Percentiles rank a stretch among this genome's conserved stretches.
These are phyloP conservation scores for Gossypioides kirkii DNA, from an alignment of 345 rosid genomes.

Conservation along the genomic window DNA sequence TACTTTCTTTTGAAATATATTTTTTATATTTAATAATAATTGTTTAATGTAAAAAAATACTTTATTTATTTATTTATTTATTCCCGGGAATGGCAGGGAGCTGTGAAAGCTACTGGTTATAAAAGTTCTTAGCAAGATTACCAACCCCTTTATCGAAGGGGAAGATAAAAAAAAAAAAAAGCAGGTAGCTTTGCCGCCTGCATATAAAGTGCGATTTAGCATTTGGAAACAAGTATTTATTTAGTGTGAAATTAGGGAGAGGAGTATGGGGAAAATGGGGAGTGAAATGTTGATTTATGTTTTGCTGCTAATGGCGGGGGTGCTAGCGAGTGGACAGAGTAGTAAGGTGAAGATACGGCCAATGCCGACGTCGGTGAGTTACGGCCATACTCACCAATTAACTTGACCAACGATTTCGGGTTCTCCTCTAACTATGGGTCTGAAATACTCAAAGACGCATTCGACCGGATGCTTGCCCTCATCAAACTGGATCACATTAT, in stretches of 20 bases:
- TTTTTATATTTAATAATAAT: no score
- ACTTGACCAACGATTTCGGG: conserved; percentile 32
- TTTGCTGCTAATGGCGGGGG: neutral
- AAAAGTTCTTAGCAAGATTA: no score
- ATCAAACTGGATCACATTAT: conserved; percentile 35
- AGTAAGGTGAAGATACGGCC: conserved; percentile 49
- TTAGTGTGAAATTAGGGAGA: neutral
- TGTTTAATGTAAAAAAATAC: no score
- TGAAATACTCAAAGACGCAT: conserved; percentile 46
- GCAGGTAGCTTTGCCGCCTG: neutral
- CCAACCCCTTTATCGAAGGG: no score
- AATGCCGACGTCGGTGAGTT: conserved; percentile 37
- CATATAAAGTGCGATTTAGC: neutral
- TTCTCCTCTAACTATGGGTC: conserved; percentile 28
- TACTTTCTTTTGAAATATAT: no score
- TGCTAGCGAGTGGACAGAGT: neutral
- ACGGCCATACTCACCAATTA: conserved; percentile 34
- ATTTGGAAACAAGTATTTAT: neutral
- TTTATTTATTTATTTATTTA: no score
- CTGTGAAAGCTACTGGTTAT: no score
- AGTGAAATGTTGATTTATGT: neutral
- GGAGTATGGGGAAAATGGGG: neutral
- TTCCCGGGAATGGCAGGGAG: no score
- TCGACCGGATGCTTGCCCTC: conserved; percentile 44
- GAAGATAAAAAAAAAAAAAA: neutral